A percentile compares a stretch with the other conserved stretches of the same genome.
Evolutionary conservation across 2,329 filamentous ascomycete species (phyloP).

Genomic region (Claviceps sp.): DNA sequence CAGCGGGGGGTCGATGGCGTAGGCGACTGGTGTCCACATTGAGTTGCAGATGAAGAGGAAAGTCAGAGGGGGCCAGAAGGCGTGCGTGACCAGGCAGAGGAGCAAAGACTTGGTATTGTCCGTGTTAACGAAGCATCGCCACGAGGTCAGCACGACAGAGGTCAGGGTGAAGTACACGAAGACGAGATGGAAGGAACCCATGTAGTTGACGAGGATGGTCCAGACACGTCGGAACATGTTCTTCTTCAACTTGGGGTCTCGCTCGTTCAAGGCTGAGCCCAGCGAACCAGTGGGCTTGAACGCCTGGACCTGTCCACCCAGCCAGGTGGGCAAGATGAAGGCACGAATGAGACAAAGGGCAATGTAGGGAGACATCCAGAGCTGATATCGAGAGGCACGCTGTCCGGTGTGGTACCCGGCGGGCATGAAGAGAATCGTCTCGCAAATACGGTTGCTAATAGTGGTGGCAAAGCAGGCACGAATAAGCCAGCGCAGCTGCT

Average conservation of each 20-base stretch:
- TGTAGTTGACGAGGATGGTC: conserved; percentile 41
- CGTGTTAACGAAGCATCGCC: conserved; percentile 32
- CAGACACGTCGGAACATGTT: conserved; percentile 39
- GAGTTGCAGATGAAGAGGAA: conserved; percentile 42
- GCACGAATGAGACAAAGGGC: conserved; percentile 42
- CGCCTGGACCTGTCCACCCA: conserved; percentile 43
- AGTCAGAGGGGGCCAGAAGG: conserved; percentile 47
- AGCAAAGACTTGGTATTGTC: conserved; percentile 27
- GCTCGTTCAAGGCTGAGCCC: conserved; percentile 42
- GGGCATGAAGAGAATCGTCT: conserved; percentile 44
- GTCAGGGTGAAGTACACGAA: conserved; percentile 41
- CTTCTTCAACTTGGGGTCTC: conserved; percentile 35
- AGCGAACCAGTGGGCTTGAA: conserved; percentile 50
- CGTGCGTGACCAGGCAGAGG: conserved; percentile 42
- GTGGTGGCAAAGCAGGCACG: conserved; percentile 39
- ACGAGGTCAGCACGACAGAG: conserved; percentile 35
- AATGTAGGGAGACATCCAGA: conserved; percentile 52
- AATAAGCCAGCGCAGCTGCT: conserved; percentile 45
- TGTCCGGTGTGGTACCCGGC: conserved; percentile 46
- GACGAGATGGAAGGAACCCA: conserved; percentile 38
- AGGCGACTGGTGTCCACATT: conserved; percentile 45
- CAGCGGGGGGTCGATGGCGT: conserved; percentile 45
- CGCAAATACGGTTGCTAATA: conserved; percentile 39
- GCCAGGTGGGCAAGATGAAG: conserved; percentile 44
- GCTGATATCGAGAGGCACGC: conserved; percentile 39